Percentiles rank a stretch among this genome's conserved stretches.
These are phyloP conservation scores for Cordyceps militaris DNA, from an alignment of 2,329 filamentous ascomycete genomes.

Conservation along the genomic window DNA sequence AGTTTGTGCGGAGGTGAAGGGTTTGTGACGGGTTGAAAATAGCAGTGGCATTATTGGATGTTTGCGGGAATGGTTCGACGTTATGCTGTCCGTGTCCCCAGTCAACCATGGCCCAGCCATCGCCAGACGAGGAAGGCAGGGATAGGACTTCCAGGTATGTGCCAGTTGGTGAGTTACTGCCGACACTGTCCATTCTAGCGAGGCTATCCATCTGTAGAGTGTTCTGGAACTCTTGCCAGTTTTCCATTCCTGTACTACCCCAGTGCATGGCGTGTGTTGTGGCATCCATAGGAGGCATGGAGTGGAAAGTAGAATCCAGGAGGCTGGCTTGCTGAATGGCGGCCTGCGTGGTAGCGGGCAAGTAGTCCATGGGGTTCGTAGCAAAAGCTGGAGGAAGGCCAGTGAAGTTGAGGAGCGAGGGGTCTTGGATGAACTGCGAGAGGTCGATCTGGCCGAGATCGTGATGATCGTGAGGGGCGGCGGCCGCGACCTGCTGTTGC, in stretches of 20 bases:
- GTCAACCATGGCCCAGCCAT: constrained; percentile 80
- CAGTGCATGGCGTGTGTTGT: constrained; percentile 50
- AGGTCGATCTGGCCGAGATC: constrained; percentile 37
- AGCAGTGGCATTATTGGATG: constrained; percentile 44
- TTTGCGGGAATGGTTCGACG: constrained; percentile 49
- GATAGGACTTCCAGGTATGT: constrained; percentile 80
- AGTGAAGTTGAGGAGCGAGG: constrained; percentile 49
- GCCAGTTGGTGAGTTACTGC: constrained; percentile 39
- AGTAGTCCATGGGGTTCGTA: constrained; percentile 52
- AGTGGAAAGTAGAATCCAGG: constrained; percentile 56
- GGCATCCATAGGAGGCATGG: constrained; percentile 51
- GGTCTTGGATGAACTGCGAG: constrained; percentile 49
- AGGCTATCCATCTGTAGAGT: constrained; percentile 46
- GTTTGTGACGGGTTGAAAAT: constrained; percentile 93
- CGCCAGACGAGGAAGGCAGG: constrained; percentile 71
- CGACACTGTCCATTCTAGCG: constrained; percentile 33
- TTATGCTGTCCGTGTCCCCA: constrained; percentile 64
- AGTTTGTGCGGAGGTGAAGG: constrained; percentile 78
- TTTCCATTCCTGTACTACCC: constrained; percentile 56
- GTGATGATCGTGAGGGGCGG: constrained; percentile 22
- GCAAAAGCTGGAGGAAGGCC: constrained; percentile 44
- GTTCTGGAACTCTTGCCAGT: constrained; percentile 74
- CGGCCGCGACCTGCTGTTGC: constrained; percentile 20
- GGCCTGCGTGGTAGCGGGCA: constrained; percentile 55
- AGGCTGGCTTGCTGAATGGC: constrained; percentile 51